phyloP scores from a whole-genome alignment of 768 basidiomycete species.

The Boletellus ananiceps region DNA sequence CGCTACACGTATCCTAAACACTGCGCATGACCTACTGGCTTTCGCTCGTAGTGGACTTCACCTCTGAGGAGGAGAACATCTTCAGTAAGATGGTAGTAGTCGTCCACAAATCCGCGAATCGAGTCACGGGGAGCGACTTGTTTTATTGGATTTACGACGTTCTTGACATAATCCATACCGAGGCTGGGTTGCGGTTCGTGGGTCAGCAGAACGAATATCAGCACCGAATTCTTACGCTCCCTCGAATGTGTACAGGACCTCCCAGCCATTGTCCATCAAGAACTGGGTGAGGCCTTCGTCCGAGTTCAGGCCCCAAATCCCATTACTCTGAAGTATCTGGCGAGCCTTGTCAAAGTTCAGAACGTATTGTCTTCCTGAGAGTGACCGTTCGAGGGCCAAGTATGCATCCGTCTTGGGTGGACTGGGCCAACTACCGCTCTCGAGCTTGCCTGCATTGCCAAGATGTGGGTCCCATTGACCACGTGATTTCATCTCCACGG shows the following conservation, averaged over 20 bases:
- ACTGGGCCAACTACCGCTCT: slow-evolving; percentile 22
- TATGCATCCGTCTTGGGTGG: slow-evolving; percentile 18
- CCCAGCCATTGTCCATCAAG: slow-evolving; percentile 34
- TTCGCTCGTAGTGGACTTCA: slow-evolving; percentile 37
- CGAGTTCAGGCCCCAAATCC: slow-evolving; percentile 14
- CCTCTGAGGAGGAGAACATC: slow-evolving; percentile 40
- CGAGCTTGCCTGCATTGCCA: slow-evolving; percentile 11
- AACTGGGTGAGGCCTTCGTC: slow-evolving; percentile 29
- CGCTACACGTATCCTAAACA: not conserved
- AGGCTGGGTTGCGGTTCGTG: slow-evolving; percentile 22
- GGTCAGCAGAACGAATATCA: slow-evolving; percentile 6
- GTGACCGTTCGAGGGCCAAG: slow-evolving; percentile 13
- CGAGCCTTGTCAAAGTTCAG: slow-evolving; percentile 25
- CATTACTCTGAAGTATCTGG: slow-evolving; percentile 9
- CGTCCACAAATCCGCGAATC: slow-evolving; percentile 39
- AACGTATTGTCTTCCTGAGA: slow-evolving; percentile 18
- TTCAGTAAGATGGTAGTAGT: slow-evolving; percentile 31
- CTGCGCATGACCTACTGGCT: slow-evolving; percentile 30
- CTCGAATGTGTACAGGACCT: slow-evolving; percentile 35
- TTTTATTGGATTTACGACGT: slow-evolving; percentile 35
- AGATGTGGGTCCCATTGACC: slow-evolving; percentile 27
- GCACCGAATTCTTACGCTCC: slow-evolving; percentile 31
- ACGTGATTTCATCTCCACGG: slow-evolving; percentile 29
- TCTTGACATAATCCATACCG: slow-evolving; percentile 43
- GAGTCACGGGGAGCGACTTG: slow-evolving; percentile 34